These are phyloP conservation scores for Citrus australasica DNA, from an alignment of 345 rosid species.

Conservation along the genomic window DNA sequence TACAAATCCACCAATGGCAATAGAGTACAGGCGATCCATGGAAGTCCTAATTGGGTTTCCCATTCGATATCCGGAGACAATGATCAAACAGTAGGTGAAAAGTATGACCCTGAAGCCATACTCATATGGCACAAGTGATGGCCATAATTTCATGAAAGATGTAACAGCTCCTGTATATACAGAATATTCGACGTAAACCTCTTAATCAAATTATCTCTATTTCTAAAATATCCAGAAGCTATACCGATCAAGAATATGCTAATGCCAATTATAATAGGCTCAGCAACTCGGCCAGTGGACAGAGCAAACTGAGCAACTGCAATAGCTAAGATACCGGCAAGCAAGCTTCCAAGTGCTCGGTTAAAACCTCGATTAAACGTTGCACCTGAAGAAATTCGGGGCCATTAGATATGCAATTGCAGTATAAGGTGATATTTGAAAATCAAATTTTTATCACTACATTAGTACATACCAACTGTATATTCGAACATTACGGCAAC, in stretches of 20 bases:
- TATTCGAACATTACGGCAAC: constrained; percentile 72
- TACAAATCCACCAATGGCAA: constrained; percentile 60
- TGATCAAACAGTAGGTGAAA: constrained; percentile 65
- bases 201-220: background rate
- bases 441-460: no score
- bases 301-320: constrained; percentile 44
- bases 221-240: background rate
- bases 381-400: constrained; percentile 36
- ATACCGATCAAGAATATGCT: constrained; percentile 66
- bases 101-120: constrained; percentile 61
- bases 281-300: constrained; percentile 34
- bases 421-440: no score
- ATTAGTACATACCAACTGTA: constrained; percentile 48
- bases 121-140: constrained; percentile 59
- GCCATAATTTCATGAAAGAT: constrained; percentile 66
- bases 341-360: constrained; percentile 63
- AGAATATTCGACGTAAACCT: background rate
- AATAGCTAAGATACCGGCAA: constrained; percentile 55
- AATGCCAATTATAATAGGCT: constrained; percentile 55
- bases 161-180: constrained; percentile 42
- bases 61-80: constrained; percentile 58
- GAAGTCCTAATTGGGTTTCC: constrained; percentile 57
- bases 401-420: background rate
- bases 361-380: constrained; percentile 73
- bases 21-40: constrained; percentile 62